Conservation (phyloP, 257 asterid species). For the Apocynum venetum region DNA sequence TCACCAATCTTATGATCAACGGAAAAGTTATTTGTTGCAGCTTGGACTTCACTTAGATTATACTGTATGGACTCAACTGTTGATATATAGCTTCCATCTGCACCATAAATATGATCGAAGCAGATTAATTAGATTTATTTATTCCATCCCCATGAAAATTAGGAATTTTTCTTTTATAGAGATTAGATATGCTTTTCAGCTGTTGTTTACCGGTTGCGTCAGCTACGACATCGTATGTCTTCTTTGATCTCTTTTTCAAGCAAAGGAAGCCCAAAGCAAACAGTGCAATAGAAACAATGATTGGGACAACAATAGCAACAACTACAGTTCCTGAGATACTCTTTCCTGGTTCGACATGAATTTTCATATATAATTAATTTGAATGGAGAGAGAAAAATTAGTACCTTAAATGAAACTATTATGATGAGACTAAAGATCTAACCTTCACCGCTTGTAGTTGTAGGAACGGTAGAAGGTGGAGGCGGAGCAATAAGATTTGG, state of each 20-base stretch:
- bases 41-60: slow-evolving; percentile 17
- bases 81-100: background rate
- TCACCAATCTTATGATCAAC: slow-evolving; percentile 24
- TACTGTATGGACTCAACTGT: slow-evolving; percentile 9
- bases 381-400: background rate
- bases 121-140: no score
- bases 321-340: background rate
- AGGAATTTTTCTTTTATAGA: no score
- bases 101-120: background rate
- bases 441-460: background rate
- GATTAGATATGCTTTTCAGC: no score
- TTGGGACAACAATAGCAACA: background rate
- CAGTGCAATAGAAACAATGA: background rate
- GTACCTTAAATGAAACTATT: background rate
- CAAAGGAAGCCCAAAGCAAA: background rate
- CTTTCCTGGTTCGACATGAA: background rate
- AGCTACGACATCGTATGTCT: background rate
- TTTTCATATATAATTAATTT: no score
- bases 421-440: background rate
- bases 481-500: background rate
- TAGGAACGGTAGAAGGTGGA: background rate
- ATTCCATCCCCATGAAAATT: no score
- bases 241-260: background rate
- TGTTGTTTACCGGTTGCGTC: background rate
- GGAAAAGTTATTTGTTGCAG: slow-evolving; percentile 26